Conservation (phyloP, 177 flowering plant genomes). For the Vitis hybrid region DNA sequence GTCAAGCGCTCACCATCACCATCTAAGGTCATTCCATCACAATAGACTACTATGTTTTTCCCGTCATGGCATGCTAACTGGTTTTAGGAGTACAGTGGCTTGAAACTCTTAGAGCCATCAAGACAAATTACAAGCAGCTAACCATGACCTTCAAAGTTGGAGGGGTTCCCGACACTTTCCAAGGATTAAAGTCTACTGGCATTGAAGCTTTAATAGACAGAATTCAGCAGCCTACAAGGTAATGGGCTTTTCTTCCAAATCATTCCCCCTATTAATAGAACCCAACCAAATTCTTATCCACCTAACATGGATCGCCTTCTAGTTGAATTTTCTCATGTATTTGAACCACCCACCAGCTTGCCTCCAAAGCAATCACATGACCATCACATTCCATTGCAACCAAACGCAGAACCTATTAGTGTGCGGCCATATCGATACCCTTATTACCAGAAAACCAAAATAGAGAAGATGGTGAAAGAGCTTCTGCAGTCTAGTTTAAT, state of each 20-base stretch:
- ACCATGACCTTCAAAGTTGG: conserved; percentile 1
- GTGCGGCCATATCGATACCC: conserved; percentile 10
- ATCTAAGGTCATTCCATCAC: not conserved
- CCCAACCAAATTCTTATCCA: not conserved
- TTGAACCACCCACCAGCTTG: not conserved
- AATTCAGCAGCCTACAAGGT: not conserved
- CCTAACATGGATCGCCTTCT: not conserved
- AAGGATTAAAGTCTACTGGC: not conserved
- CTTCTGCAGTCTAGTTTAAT: not conserved
- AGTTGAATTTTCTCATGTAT: not conserved
- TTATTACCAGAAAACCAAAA: conserved; percentile 5
- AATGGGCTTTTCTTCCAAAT: conserved; percentile 3
- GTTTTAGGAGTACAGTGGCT: not conserved
- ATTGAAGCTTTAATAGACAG: not conserved
- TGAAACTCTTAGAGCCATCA: conserved; percentile 3
- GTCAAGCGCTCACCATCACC: not conserved
- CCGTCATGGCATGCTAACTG: not conserved
- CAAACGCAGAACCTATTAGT: not conserved
- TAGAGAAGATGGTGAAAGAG: conserved; percentile 2
- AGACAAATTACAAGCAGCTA: not conserved
- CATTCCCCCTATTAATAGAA: no score
- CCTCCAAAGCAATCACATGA: conserved; percentile 10
- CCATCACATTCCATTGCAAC: conserved; percentile 2
- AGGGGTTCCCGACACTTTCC: not conserved
- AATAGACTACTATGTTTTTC: not conserved